These are phyloP conservation scores for Suillus clintonianus DNA, from an alignment of 768 basidiomycete species.

Conservation along the genomic window DNA sequence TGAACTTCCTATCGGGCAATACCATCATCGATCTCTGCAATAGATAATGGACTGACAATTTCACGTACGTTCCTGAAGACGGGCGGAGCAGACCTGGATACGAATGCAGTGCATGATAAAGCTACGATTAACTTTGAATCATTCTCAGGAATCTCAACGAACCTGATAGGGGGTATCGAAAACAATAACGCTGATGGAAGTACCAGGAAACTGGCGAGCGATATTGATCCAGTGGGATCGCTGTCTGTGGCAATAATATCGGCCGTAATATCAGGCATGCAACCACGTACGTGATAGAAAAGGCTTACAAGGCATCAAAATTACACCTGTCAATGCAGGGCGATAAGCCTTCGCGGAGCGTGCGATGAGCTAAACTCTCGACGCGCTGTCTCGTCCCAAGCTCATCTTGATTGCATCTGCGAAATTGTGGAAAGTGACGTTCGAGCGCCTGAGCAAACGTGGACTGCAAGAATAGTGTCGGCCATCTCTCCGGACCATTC, in stretches of 20 bases:
- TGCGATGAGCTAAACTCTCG: conserved; percentile 55
- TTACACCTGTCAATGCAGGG: conserved; percentile 82
- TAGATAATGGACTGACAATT: conserved; percentile 6
- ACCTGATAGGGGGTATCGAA: conserved; percentile 81
- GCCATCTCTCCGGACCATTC: conserved; percentile 7
- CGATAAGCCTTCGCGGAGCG: conserved; percentile 60
- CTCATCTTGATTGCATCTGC: conserved; percentile 80
- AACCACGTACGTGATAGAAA: neutral
- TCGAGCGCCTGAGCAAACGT: conserved; percentile 78
- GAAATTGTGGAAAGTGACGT: conserved; percentile 57
- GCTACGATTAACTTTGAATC: conserved; percentile 1
- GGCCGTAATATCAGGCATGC: neutral
- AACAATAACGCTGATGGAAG: conserved; percentile 69
- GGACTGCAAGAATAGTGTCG: conserved; percentile 32
- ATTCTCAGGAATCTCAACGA: conserved; percentile 23
- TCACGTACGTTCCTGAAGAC: conserved; percentile 59
- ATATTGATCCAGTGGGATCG: conserved; percentile 75
- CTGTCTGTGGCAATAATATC: conserved; percentile 45
- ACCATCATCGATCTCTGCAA: conserved; percentile 13
- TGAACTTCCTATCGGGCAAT: conserved; percentile 50
- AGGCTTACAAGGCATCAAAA: conserved; percentile 62
- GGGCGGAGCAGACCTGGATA: conserved; percentile 58
- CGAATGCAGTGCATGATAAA: conserved; percentile 19
- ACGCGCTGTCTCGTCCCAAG: conserved; percentile 69
- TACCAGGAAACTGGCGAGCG: conserved; percentile 64